Base-by-base conservation (phyloP, 1,139 yeast genomes). In the Saccharomycopsis hybrid region DNA sequence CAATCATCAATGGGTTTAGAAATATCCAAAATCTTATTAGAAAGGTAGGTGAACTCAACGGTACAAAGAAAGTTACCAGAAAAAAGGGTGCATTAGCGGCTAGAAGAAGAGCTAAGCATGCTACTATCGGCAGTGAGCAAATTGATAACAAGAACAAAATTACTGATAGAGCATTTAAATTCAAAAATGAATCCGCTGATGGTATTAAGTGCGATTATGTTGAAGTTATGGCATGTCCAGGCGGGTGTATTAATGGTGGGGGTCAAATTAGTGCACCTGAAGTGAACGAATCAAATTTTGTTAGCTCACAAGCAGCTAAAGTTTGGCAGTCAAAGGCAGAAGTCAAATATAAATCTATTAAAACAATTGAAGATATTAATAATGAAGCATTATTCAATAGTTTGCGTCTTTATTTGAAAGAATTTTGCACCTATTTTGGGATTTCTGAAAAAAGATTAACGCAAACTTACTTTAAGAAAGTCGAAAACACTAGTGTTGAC, bases 201-300 rank as follows among this genome's bases (percentile, higher is more conserved):
- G 83, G 92, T 1, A 66, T 77, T 24, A 73, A 71, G 44, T 83
- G 87, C 59, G 95, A 88, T 57, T 87, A 85, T 60, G 88, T 92
- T 3, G 98, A 92, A 60, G 85, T 92, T 37, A 90, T 89, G 97
- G 98, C 98, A 1, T 92, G 98, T 64, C 98, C 98, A 2, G 88
- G 87, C 38, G 99, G 98, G 1, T 92, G 98, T 62, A 85, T 90
- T 52, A 92, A 92, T 61, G 99, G 99, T 5, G 97, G 98, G 18
- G 99, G 99, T 0, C 92, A 89, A 60, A 81, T 86, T 38, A 72
- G 76, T 25, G 70, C 76, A 35, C 80, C 85, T 0, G 64, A 56
- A 9, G 67, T 60, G 2, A 56, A 61, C 0, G 46, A 56, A 8
- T 41, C 43, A 5, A 43, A 40, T 9, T n/a, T n/a, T n/a, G n/a